Conservation (phyloP, 148 eudicot genomes). For the Pouteria glomerata region DNA sequence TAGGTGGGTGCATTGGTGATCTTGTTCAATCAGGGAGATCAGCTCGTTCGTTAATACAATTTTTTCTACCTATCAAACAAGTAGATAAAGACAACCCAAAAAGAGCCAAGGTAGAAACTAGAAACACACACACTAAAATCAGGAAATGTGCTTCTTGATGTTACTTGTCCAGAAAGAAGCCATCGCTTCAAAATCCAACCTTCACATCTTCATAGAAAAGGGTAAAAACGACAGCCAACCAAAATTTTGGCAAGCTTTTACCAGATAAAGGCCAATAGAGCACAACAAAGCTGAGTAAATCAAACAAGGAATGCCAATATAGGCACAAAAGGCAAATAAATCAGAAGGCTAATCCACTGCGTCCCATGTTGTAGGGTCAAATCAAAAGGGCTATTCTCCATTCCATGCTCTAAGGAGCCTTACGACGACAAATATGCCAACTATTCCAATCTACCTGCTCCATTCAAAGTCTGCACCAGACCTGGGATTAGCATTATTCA, state of each 20-base stretch:
- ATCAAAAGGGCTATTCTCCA: conserved; percentile 2
- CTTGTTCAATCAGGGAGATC: too few relatives aligned
- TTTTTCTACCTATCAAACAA: too few relatives aligned
- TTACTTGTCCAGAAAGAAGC: neutral
- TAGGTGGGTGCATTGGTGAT: too few relatives aligned
- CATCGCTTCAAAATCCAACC: conserved; percentile 2
- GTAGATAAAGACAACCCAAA: too few relatives aligned
- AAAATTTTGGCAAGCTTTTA: neutral
- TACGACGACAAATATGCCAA: neutral
- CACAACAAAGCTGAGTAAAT: neutral
- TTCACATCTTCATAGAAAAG: neutral
- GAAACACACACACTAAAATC: neutral
- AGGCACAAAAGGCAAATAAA: neutral
- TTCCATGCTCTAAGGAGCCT: neutral
- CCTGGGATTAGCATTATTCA: conserved; percentile 47
- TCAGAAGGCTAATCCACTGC: too few relatives aligned
- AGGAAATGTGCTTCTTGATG: neutral
- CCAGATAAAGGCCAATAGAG: neutral
- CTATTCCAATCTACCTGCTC: conserved; percentile 51
- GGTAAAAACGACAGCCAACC: neutral
- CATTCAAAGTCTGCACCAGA: conserved; percentile 65
- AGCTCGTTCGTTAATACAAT: too few relatives aligned
- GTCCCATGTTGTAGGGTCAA: too few relatives aligned
- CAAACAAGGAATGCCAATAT: neutral
- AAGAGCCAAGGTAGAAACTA: too few relatives aligned